Evolutionary conservation across 225 moss, liverwort and hornwort genomes (phyloP).

Genomic region (Polytrichum commune): DNA sequence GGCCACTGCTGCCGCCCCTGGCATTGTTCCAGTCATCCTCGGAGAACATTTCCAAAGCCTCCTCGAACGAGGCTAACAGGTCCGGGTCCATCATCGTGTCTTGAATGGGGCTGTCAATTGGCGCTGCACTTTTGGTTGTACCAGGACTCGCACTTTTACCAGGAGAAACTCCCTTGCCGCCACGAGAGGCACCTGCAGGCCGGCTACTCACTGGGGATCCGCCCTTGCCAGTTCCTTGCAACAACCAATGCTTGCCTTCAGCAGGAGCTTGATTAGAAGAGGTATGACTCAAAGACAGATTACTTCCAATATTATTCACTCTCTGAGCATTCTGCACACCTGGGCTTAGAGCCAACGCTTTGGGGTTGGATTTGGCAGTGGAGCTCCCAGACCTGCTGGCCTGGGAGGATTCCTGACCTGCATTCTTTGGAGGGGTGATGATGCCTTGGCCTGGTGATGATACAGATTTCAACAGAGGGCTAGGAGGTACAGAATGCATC

Average conservation of each 20-base stretch:
- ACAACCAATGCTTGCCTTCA: not conserved
- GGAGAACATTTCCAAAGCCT: constrained; percentile 55
- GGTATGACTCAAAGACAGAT: not conserved
- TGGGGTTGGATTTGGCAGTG: constrained; percentile 14
- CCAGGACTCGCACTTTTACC: constrained; percentile 10
- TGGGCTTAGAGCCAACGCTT: constrained; percentile 9
- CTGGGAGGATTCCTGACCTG: not conserved
- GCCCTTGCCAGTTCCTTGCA: not conserved
- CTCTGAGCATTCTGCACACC: not conserved
- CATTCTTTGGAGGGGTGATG: constrained; percentile 18
- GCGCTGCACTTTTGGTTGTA: constrained; percentile 10
- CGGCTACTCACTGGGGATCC: not conserved
- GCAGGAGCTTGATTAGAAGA: not conserved
- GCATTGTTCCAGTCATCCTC: constrained; percentile 42
- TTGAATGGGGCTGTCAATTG: constrained; percentile 6
- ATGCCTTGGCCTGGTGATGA: constrained; percentile 20
- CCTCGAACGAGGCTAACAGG: constrained; percentile 54
- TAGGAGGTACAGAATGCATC: constrained; percentile 46
- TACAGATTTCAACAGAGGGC: constrained; percentile 17
- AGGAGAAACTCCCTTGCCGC: constrained; percentile 1
- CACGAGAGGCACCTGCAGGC: no score
- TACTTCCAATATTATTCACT: not conserved
- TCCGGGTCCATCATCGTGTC: constrained; percentile 34
- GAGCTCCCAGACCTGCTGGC: constrained; percentile 18
- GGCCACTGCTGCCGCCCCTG: constrained; percentile 26